A percentile compares a stretch with the other conserved stretches of the same genome.
Conservation (phyloP, 805 yeast species). For the Metschnikowia bowlesiae region DNA sequence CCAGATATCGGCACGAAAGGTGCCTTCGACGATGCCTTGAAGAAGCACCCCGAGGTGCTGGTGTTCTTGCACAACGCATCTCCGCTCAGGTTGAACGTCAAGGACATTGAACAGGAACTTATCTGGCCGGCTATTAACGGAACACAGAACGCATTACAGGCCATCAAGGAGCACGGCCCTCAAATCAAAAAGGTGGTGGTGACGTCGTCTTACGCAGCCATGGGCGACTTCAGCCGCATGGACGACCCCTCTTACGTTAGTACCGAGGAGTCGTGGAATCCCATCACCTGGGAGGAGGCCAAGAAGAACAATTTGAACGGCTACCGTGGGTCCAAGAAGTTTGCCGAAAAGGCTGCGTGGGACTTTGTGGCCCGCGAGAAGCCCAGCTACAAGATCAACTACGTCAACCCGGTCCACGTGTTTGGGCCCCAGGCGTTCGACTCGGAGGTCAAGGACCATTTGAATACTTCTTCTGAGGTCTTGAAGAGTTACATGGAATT, state of each 20-base stretch:
- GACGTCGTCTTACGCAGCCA: constrained; percentile 14
- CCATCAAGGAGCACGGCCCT: constrained; percentile 8
- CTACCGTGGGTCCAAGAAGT: constrained; percentile 48
- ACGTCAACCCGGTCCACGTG: constrained; percentile 21
- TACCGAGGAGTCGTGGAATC: constrained; percentile 40
- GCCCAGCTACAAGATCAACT: constrained; percentile 34
- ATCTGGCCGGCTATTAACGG: constrained; percentile 49
- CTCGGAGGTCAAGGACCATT: constrained; percentile 24
- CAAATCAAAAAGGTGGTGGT: constrained; percentile 10
- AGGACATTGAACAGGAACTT: constrained; percentile 46
- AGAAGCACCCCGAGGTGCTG: constrained; percentile 46
- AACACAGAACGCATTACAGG: constrained; percentile 11
- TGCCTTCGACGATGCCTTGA: constrained; percentile 44
- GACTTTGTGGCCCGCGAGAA: constrained; percentile 26
- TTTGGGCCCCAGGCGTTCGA: constrained; percentile 26
- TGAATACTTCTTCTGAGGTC: constrained; percentile 35
- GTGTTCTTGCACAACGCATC: constrained; percentile 61
- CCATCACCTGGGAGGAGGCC: constrained; percentile 46
- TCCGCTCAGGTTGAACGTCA: constrained; percentile 46
- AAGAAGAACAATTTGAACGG: constrained; percentile 26
- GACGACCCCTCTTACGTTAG: constrained; percentile 8
- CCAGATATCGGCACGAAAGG: constrained; percentile 42
- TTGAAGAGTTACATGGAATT: constrained; percentile 38
- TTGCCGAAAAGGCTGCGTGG: constrained; percentile 48
- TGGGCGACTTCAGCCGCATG: constrained; percentile 9